Evolutionary conservation across 2,329 filamentous ascomycete species (phyloP).

Genomic region (Botrytis sinoallii): DNA sequence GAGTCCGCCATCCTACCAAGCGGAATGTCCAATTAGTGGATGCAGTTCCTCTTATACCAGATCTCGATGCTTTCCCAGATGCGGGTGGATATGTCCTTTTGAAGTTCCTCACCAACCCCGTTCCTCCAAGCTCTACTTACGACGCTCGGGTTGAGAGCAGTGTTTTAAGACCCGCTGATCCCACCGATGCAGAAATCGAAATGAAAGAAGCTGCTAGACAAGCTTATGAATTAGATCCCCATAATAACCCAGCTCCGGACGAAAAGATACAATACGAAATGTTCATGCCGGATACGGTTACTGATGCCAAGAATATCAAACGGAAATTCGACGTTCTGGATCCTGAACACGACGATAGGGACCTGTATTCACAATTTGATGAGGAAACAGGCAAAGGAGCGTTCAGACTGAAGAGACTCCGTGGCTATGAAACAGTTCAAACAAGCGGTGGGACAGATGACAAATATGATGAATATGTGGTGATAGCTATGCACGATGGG

Average conservation of each 20-base stretch:
- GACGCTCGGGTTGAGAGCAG: constrained; percentile 60
- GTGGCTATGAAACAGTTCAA: constrained; percentile 62
- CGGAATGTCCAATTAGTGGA: constrained; percentile 55
- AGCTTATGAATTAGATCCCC: constrained; percentile 55
- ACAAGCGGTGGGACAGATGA: constrained; percentile 52
- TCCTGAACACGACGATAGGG: constrained; percentile 51
- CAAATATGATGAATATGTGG: constrained; percentile 63
- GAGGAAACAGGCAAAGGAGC: constrained; percentile 44
- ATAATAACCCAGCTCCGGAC: constrained; percentile 53
- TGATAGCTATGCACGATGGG: constrained; percentile 57
- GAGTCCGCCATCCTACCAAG: constrained; percentile 58
- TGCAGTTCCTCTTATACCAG: constrained; percentile 60
- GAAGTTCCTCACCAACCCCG: constrained; percentile 66
- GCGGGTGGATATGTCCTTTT: constrained; percentile 66
- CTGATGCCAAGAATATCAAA: constrained; percentile 54
- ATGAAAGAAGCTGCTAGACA: constrained; percentile 48
- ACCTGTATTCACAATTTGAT: constrained; percentile 53
- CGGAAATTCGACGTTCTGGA: constrained; percentile 58
- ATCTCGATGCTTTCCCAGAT: constrained; percentile 67
- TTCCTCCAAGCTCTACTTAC: constrained; percentile 51
- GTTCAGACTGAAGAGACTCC: constrained; percentile 60
- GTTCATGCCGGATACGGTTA: constrained; percentile 53
- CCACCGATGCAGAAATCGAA: constrained; percentile 52
- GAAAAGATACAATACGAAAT: constrained; percentile 65
- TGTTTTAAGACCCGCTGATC: constrained; percentile 59